A percentile compares a stretch with the other conserved stretches of the same genome.
Conservation (phyloP, 73 alveolate species). For the Symbiodinium natans region DNA sequence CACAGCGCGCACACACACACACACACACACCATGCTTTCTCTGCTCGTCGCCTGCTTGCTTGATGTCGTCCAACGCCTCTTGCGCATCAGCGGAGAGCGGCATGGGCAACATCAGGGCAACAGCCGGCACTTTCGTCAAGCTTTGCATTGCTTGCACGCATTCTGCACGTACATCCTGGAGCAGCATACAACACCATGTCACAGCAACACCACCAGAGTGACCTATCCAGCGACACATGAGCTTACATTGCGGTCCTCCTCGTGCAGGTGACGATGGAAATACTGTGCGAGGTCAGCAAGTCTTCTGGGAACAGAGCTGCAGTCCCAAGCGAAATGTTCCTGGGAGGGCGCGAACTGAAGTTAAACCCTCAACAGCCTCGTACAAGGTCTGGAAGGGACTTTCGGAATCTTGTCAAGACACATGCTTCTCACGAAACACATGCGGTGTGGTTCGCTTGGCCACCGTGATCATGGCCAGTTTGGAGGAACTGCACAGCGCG, state of each 20-base stretch:
- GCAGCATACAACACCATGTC: too few relatives aligned
- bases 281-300: background rate
- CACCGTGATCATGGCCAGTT: background rate
- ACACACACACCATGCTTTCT: background rate
- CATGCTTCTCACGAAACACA: background rate
- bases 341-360: too few relatives aligned
- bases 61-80: background rate
- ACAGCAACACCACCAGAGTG: too few relatives aligned
- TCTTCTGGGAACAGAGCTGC: background rate
- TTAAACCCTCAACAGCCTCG: too few relatives aligned
- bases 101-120: conserved; percentile 19
- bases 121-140: conserved; percentile 59
- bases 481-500: too few relatives aligned
- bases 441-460: background rate
- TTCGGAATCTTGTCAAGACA: background rate
- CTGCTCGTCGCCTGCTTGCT: background rate
- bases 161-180: background rate
- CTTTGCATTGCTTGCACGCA: conserved; percentile 23
- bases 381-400: too few relatives aligned
- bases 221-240: too few relatives aligned
- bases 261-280: background rate
- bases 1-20: too few relatives aligned
- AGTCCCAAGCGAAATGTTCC: background rate
- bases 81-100: background rate
- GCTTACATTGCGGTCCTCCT: background rate